These are phyloP conservation scores for Ballota nigra DNA, from an alignment of 257 asterid genomes.

Conservation along the genomic window DNA sequence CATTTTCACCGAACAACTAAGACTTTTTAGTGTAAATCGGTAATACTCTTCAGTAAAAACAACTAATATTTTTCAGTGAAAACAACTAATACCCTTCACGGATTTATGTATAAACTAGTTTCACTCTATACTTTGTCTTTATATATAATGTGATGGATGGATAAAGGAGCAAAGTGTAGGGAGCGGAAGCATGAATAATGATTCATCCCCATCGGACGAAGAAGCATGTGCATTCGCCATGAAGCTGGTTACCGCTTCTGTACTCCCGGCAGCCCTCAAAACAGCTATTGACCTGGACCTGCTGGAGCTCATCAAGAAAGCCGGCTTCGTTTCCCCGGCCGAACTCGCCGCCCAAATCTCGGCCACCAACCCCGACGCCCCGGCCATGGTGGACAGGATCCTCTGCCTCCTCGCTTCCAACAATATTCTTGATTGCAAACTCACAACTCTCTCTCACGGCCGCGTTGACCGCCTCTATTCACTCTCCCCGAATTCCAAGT, in stretches of 20 bases:
- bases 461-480: constrained; percentile 27
- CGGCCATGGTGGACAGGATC: constrained; percentile 35
- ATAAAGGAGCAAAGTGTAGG: too few relatives aligned
- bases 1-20: too few relatives aligned
- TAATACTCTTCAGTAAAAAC: too few relatives aligned
- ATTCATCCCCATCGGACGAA: background rate
- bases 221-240: constrained; percentile 6
- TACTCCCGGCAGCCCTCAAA: constrained; percentile 27
- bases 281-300: constrained; percentile 40
- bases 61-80: too few relatives aligned
- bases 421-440: constrained; percentile 25
- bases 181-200: too few relatives aligned
- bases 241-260: constrained; percentile 9
- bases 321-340: constrained; percentile 26
- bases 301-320: constrained; percentile 34
- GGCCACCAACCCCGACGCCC: constrained; percentile 26
- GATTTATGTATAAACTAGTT: too few relatives aligned
- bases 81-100: too few relatives aligned
- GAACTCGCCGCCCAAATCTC: constrained; percentile 35
- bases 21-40: too few relatives aligned
- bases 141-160: too few relatives aligned
- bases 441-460: background rate
- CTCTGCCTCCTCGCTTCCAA: constrained; percentile 39
- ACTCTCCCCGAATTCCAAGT: constrained; percentile 33
- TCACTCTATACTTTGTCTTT: too few relatives aligned